These are phyloP conservation scores for Termitomyces sp. DNA, from an alignment of 768 basidiomycete species.

Conservation along the genomic window DNA sequence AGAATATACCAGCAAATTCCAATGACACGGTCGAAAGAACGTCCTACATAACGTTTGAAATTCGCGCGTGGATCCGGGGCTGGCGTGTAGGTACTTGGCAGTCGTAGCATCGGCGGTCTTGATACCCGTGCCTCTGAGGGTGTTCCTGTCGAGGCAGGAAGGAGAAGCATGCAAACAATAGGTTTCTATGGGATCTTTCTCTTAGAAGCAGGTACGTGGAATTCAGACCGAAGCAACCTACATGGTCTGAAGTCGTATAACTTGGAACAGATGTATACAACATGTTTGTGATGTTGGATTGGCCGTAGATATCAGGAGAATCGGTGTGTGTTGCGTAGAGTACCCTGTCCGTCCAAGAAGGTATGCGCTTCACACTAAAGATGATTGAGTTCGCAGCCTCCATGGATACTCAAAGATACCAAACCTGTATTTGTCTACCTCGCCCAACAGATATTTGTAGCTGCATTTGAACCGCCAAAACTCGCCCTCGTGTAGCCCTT, in stretches of 20 bases:
- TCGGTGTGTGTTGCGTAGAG: constrained; percentile 79
- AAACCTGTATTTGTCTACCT: constrained; percentile 80
- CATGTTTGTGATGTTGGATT: constrained; percentile 58
- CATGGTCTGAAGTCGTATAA: constrained; percentile 90
- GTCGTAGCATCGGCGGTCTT: constrained; percentile 41
- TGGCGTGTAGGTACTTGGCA: constrained; percentile 51
- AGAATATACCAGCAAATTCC: constrained; percentile 82
- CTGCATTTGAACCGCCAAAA: constrained; percentile 90
- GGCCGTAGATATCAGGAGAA: constrained; percentile 45
- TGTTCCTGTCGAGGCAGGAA: constrained; percentile 43
- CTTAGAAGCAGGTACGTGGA: neutral
- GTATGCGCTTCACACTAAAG: constrained; percentile 62
- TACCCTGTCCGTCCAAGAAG: constrained; percentile 93
- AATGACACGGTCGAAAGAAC: constrained; percentile 64
- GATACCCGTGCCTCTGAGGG: constrained; percentile 1
- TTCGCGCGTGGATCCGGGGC: constrained; percentile 49
- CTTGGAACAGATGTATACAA: constrained; percentile 80
- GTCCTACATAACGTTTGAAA: constrained; percentile 64
- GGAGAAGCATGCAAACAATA: constrained; percentile 63
- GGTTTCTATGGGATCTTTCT: constrained; percentile 62
- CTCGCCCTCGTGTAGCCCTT: constrained; percentile 79
- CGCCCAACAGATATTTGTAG: constrained; percentile 83
- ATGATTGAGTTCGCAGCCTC: constrained; percentile 9
- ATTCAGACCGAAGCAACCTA: constrained; percentile 29
- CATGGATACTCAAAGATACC: constrained; percentile 16